Conservation (phyloP, 2,329 filamentous ascomycete genomes). For the Nemania serpens region DNA sequence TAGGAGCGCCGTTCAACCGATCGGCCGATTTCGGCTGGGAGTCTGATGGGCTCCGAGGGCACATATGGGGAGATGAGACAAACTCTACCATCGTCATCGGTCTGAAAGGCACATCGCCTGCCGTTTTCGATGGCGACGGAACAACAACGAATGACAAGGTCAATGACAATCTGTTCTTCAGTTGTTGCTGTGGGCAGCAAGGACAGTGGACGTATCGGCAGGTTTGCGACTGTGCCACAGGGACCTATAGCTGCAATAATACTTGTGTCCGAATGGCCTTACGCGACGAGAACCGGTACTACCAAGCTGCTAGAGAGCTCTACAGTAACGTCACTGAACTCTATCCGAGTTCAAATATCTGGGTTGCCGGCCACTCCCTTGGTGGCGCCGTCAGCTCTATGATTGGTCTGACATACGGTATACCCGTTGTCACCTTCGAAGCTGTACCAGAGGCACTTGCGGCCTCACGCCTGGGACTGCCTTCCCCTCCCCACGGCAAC, state of each 20-base stretch:
- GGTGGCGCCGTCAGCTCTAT: constrained; percentile 89
- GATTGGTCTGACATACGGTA: constrained; percentile 85
- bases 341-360: constrained; percentile 83
- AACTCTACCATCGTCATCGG: constrained; percentile 91
- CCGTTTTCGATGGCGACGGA: constrained; percentile 94
- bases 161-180: constrained; percentile 98
- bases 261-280: constrained; percentile 82
- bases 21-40: constrained; percentile 94
- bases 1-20: constrained; percentile 79
- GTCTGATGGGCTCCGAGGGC: constrained; percentile 83
- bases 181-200: constrained; percentile 95
- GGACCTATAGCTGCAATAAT: constrained; percentile 87
- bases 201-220: constrained; percentile 88
- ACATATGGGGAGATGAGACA: constrained; percentile 84
- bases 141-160: constrained; percentile 97
- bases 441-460: constrained; percentile 90
- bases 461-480: constrained; percentile 81
- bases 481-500: constrained; percentile 78
- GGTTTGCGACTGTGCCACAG: constrained; percentile 89
- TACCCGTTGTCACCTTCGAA: constrained; percentile 91
- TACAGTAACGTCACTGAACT: constrained; percentile 90
- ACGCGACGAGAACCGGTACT: constrained; percentile 85
- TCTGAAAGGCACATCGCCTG: constrained; percentile 86
- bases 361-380: constrained; percentile 90
- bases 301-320: constrained; percentile 83